A percentile compares a stretch with the other conserved stretches of the same genome.
Evolutionary conservation across 2,329 filamentous ascomycete genomes (phyloP).

Genomic region (Penicillium italicum): DNA sequence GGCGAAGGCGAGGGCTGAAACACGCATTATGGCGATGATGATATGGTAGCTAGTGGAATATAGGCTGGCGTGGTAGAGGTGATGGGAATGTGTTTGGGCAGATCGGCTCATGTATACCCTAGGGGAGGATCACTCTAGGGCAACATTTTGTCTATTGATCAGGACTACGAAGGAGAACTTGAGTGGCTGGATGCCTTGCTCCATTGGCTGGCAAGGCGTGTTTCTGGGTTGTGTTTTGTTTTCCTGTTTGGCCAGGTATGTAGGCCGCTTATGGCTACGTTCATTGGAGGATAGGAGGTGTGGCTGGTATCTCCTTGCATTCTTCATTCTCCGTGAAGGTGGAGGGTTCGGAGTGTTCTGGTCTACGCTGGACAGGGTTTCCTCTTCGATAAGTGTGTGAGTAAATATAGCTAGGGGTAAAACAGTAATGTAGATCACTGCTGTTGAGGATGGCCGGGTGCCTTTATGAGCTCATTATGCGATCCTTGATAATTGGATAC

Average conservation of each 20-base stretch:
- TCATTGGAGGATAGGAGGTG: constrained; percentile 12
- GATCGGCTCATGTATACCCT: constrained; percentile 10
- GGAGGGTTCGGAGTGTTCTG: constrained; percentile 1
- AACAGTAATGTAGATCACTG: constrained; percentile 1
- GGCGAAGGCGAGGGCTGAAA: constrained; percentile 14
- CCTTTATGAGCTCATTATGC: not conserved
- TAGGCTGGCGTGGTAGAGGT: not conserved
- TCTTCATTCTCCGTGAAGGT: constrained; percentile 19
- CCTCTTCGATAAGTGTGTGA: not conserved
- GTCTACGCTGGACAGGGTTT: constrained; percentile 13
- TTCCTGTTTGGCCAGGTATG: constrained; percentile 5
- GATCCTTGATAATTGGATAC: not conserved
- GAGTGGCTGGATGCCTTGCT: constrained; percentile 12
- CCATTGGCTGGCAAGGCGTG: constrained; percentile 7
- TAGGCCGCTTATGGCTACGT: not conserved
- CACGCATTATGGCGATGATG: constrained; percentile 16
- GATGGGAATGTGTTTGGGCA: not conserved
- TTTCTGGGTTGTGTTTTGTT: constrained; percentile 1
- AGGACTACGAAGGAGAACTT: constrained; percentile 12
- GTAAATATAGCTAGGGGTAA: not conserved
- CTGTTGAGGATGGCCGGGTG: not conserved
- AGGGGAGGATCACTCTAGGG: not conserved
- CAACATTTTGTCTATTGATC: not conserved
- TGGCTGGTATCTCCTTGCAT: constrained; percentile 24
- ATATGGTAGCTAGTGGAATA: not conserved